These are phyloP conservation scores for Candolleomyces aberdarensis DNA, from an alignment of 768 basidiomycete species.

Conservation along the genomic window DNA sequence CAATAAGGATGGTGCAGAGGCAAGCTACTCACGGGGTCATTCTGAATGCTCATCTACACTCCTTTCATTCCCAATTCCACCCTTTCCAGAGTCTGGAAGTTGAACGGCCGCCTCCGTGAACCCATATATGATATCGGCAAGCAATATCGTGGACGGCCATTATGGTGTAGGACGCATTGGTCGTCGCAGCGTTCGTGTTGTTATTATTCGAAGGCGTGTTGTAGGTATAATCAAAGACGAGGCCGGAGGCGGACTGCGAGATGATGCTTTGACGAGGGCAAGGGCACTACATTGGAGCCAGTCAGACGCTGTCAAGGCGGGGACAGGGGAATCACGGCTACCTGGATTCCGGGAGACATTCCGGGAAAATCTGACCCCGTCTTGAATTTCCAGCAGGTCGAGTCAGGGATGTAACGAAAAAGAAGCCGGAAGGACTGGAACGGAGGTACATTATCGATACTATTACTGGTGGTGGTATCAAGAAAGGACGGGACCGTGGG, in stretches of 20 bases:
- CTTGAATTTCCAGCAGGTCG: too few species aligned
- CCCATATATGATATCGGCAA: conserved; percentile 34
- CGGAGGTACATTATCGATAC: too few species aligned
- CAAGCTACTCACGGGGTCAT: conserved; percentile 25
- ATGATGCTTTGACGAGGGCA: too few species aligned
- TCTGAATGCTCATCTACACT: conserved; percentile 53
- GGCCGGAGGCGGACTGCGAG: conserved; percentile 32
- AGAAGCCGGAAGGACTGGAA: too few species aligned
- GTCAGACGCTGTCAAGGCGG: too few species aligned
- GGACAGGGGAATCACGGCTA: too few species aligned
- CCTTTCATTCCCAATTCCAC: conserved; percentile 48
- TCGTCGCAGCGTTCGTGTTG: conserved; percentile 48
- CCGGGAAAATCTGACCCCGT: too few species aligned
- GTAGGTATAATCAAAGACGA: conserved; percentile 36
- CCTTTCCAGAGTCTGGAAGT: conserved; percentile 53
- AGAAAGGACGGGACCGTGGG: too few species aligned
- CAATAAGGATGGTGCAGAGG: background rate
- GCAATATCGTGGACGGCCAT: conserved; percentile 49
- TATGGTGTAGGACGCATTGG: conserved; percentile 51
- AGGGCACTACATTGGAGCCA: too few species aligned
- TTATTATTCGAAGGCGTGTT: conserved; percentile 30
- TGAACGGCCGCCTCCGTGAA: conserved; percentile 49
- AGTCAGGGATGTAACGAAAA: too few species aligned
- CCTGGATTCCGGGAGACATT: too few species aligned
- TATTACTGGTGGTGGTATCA: too few species aligned